Evolutionary conservation across 305 asterid genomes (phyloP).

Genomic region (Striga hermonthica): DNA sequence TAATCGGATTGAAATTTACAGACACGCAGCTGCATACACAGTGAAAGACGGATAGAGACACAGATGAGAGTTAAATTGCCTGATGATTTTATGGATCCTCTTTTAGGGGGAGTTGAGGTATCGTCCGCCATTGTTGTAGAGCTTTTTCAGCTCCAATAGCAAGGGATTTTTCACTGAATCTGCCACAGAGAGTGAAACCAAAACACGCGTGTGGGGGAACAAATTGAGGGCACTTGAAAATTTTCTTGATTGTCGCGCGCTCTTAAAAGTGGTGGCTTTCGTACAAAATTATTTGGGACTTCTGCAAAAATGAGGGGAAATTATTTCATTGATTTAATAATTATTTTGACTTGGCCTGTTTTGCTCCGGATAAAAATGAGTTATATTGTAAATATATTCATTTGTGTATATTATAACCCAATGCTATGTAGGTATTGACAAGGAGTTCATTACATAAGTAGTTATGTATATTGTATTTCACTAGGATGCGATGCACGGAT

Average conservation of each 20-base stretch:
- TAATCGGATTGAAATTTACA: too few relatives aligned
- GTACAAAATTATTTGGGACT: conserved; percentile 26
- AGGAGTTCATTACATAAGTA: too few relatives aligned
- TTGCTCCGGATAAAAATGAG: too few relatives aligned
- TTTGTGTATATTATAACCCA: too few relatives aligned
- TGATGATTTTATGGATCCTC: conserved; percentile 73
- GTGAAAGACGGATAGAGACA: background rate
- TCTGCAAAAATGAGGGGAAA: conserved; percentile 26
- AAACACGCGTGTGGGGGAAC: background rate
- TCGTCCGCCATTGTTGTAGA: conserved; percentile 66
- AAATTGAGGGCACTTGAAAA: conserved; percentile 19
- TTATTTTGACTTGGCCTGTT: too few relatives aligned
- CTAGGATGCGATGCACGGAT: too few relatives aligned
- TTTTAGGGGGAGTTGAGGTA: conserved; percentile 45
- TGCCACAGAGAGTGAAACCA: conserved; percentile 5
- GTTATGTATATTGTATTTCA: too few relatives aligned
- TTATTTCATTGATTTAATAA: background rate
- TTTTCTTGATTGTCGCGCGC: conserved; percentile 34
- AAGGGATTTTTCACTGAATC: conserved; percentile 14
- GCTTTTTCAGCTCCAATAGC: conserved; percentile 26
- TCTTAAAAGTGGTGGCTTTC: conserved; percentile 18
- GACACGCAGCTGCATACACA: background rate
- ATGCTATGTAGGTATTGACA: too few relatives aligned
- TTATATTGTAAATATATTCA: too few relatives aligned
- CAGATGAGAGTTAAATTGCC: conserved; percentile 36